Evolutionary conservation across 2,329 filamentous ascomycete genomes (phyloP).

Genomic region (Sordariomycetes sp.): DNA sequence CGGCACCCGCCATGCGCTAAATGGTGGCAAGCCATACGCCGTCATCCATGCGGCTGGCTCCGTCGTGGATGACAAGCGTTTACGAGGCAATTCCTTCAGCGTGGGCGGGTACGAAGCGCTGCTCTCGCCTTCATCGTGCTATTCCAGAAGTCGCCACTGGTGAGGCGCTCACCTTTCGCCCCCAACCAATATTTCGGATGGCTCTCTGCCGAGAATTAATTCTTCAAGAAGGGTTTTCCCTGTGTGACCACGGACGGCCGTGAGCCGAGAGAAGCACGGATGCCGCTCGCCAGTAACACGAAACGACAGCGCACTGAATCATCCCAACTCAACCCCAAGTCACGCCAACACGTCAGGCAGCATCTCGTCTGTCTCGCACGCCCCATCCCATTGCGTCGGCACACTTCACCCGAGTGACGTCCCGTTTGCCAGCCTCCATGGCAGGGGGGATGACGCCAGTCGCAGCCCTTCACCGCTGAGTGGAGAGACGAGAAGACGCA

Average conservation of each 20-base stretch:
- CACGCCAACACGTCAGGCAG: neutral
- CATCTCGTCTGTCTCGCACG: neutral
- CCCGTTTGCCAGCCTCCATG: neutral
- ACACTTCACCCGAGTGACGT: neutral
- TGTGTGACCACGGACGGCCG: neutral
- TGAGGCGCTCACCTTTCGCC: no score
- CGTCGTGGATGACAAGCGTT: no score
- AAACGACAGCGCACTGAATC: neutral
- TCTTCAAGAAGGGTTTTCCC: neutral
- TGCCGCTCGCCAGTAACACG: neutral
- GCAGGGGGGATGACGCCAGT: neutral
- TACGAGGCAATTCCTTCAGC: no score
- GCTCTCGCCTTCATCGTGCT: neutral
- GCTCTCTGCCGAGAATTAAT: neutral
- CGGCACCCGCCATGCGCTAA: neutral
- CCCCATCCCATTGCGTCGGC: neutral
- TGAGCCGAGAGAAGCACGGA: neutral
- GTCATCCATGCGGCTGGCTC: neutral
- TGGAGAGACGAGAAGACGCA: neutral
- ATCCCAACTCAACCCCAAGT: neutral
- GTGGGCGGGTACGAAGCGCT: no score
- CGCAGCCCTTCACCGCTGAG: neutral
- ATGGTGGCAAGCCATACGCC: neutral
- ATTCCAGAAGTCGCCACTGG: neutral
- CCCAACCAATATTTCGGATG: no score